Conservation (phyloP, 768 basidiomycete species). For the Cubamyces sp. region DNA sequence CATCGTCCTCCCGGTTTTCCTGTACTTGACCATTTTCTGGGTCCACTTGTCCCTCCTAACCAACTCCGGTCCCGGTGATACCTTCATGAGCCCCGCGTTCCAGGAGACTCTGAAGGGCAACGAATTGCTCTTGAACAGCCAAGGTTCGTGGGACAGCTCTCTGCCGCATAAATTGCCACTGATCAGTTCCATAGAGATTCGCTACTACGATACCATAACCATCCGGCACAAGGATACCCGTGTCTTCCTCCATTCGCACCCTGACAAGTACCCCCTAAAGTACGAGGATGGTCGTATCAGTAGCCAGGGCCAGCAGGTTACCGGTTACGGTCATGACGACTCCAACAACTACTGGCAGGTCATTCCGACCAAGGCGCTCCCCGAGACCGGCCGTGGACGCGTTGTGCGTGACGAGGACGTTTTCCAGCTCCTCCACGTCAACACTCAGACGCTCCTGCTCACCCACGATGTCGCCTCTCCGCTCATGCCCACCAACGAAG, state of each 20-base stretch:
- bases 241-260: constrained; percentile 91
- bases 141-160: constrained; percentile 39
- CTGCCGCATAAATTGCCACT: background rate
- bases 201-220: constrained; percentile 87
- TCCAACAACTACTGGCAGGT: constrained; percentile 96
- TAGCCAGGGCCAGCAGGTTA: constrained; percentile 96
- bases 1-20: constrained; percentile 83
- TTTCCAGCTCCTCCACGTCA: constrained; percentile 86
- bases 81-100: constrained; percentile 98
- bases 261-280: constrained; percentile 86
- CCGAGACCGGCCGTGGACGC: constrained; percentile 91
- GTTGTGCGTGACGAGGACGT: constrained; percentile 89
- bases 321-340: constrained; percentile 93
- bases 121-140: constrained; percentile 87
- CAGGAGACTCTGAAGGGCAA: constrained; percentile 95
- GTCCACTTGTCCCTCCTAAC: constrained; percentile 89
- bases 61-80: constrained; percentile 89
- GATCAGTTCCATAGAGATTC: constrained; percentile 67
- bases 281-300: constrained; percentile 97
- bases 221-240: constrained; percentile 93
- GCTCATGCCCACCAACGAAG: constrained; percentile 96
- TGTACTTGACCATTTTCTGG: constrained; percentile 97
- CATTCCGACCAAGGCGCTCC: constrained; percentile 92
- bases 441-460: constrained; percentile 79
- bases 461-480: constrained; percentile 99